Conservation (phyloP, 1,284 basidiomycete genomes). For the Phaffia rhodozyma region DNA sequence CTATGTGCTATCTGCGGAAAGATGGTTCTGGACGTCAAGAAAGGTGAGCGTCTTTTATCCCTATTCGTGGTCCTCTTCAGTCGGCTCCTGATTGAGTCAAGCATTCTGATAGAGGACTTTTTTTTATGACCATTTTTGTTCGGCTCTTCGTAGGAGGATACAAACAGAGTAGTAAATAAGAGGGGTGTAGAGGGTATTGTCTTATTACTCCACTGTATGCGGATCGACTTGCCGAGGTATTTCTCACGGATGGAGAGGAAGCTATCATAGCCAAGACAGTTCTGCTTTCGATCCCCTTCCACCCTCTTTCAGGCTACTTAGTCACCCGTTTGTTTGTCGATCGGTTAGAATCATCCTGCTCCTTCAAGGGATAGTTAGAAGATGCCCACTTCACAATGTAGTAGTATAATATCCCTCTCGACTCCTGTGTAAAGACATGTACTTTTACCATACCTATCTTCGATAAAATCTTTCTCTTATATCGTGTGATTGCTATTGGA, state of each 20-base stretch:
- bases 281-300: no score
- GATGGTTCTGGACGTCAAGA: constrained; percentile 28
- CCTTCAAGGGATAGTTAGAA: not conserved
- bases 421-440: not conserved
- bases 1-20: constrained; percentile 35
- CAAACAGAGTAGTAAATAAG: constrained; percentile 4
- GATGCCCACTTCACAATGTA: not conserved
- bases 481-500: no score
- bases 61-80: not conserved
- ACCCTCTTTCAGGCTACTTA: constrained; percentile 1
- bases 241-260: not conserved
- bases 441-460: no score
- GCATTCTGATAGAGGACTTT: not conserved
- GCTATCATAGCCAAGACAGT: not conserved
- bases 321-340: no score
- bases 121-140: no score
- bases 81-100: not conserved
- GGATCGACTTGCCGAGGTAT: not conserved
- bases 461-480: no score
- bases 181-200: not conserved
- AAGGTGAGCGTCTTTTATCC: not conserved
- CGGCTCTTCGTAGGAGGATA: not conserved
- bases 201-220: not conserved
- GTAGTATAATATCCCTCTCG: no score
- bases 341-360: not conserved